A percentile compares a stretch with the other conserved stretches of the same genome.
Conservation (phyloP, 2,329 filamentous ascomycete species). For the Achaetomium macrosporum region DNA sequence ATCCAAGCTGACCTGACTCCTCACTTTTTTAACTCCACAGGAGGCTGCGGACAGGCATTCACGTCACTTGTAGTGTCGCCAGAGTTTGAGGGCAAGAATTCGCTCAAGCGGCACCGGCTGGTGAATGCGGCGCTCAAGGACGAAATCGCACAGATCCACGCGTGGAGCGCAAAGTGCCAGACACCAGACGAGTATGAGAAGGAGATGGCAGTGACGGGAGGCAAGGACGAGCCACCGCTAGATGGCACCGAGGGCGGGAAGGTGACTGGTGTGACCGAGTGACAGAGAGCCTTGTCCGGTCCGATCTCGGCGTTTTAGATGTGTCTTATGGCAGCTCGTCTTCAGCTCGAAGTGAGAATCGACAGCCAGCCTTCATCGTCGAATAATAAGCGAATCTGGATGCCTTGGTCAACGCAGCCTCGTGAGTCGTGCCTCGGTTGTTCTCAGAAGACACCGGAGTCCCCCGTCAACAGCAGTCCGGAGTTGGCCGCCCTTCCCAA, state of each 20-base stretch:
- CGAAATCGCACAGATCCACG: conserved; percentile 87
- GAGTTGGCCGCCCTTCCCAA: background rate
- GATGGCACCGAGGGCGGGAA: conserved; percentile 41
- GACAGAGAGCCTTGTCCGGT: conserved; percentile 5
- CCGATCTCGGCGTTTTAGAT: no score
- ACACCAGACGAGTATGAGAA: conserved; percentile 76
- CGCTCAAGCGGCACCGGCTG: conserved; percentile 77
- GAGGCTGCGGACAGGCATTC: conserved; percentile 58
- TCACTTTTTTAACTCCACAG: conserved; percentile 30
- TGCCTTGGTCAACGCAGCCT: no score
- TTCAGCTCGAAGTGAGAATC: no score
- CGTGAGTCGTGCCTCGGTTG: no score
- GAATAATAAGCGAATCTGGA: no score
- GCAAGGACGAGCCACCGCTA: conserved; percentile 32
- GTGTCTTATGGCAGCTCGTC: no score
- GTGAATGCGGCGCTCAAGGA: conserved; percentile 79
- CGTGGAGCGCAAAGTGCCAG: conserved; percentile 91
- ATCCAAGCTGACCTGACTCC: conserved; percentile 3
- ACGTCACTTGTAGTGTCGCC: conserved; percentile 57
- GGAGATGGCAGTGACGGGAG: conserved; percentile 38
- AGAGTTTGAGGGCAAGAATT: conserved; percentile 64
- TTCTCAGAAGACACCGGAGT: no score
- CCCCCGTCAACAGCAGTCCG: background rate
- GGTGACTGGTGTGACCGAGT: conserved; percentile 36
- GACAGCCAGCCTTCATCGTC: no score